phyloP scores from a whole-genome alignment of 1,284 basidiomycete species.

The Agroathelia rolfsii region DNA sequence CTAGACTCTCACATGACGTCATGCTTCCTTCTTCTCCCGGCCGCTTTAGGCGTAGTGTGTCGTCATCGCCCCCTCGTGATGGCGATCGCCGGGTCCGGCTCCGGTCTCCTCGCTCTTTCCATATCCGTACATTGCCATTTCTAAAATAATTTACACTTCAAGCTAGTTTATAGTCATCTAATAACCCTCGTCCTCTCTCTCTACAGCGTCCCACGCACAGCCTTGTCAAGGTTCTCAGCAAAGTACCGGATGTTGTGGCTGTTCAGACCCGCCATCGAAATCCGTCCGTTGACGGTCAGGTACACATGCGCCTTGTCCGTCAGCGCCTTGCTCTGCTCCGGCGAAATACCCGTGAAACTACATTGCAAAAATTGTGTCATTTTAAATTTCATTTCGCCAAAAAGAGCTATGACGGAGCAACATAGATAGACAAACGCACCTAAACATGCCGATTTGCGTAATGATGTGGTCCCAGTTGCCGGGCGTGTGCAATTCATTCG shows the following conservation, averaged over 20 bases:
- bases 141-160: too few relatives aligned
- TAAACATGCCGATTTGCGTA: constrained; percentile 90
- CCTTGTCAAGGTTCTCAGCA: constrained; percentile 66
- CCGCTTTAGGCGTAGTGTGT: too few relatives aligned
- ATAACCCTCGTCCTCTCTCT: too few relatives aligned
- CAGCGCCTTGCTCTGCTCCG: constrained; percentile 63
- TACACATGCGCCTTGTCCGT: constrained; percentile 80
- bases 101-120: too few relatives aligned
- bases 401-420: constrained; percentile 7
- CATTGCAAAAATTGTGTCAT: constrained; percentile 13
- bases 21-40: constrained; percentile 12
- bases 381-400: not conserved
- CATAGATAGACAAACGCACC: constrained; percentile 33
- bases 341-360: constrained; percentile 73
- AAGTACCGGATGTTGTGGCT: constrained; percentile 68
- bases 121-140: too few relatives aligned
- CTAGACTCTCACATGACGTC: constrained; percentile 19
- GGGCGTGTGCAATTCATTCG: constrained; percentile 81
- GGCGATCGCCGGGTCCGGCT: too few relatives aligned
- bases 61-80: too few relatives aligned
- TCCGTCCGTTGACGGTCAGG: constrained; percentile 78
- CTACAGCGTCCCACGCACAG: constrained; percentile 47
- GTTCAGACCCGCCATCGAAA: constrained; percentile 82
- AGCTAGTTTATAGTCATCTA: too few relatives aligned
- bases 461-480: constrained; percentile 88